Conservation (phyloP, 2,329 filamentous ascomycete species). For the Fusarium abutilonis region DNA sequence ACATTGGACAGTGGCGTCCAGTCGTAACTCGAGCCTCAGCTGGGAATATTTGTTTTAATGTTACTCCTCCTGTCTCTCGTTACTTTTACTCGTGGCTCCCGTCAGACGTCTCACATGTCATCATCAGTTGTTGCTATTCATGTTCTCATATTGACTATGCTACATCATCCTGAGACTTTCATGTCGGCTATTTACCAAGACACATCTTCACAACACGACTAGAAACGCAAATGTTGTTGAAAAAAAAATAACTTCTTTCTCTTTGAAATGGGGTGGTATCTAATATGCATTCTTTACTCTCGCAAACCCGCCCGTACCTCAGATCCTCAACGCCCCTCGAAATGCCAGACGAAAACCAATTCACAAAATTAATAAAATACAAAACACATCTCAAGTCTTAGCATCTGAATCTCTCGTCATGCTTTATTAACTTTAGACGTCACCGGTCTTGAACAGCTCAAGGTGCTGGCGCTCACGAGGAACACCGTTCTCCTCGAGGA, state of each 20-base stretch:
- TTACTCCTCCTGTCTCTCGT: slow-evolving; percentile 19
- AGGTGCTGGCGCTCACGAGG: slow-evolving; percentile 67
- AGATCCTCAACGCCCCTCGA: slow-evolving; percentile 34
- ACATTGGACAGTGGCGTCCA: slow-evolving; percentile 35
- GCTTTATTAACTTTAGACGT: slow-evolving; percentile 25
- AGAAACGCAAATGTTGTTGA: not conserved
- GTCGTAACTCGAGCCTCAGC: slow-evolving; percentile 28
- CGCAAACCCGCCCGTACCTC: slow-evolving; percentile 18
- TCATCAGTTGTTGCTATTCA: slow-evolving; percentile 4
- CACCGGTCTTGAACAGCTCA: slow-evolving; percentile 73
- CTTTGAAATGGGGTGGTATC: slow-evolving; percentile 8
- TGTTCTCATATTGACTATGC: slow-evolving; percentile 6
- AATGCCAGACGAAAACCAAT: slow-evolving; percentile 22
- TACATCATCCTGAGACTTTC: slow-evolving; percentile 1
- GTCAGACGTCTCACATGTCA: slow-evolving; percentile 19
- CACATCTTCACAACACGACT: not conserved
- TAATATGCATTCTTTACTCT: slow-evolving; percentile 27
- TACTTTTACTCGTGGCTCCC: slow-evolving; percentile 32
- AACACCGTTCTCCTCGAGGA: slow-evolving; percentile 66
- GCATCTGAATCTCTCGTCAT: not conserved
- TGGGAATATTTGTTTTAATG: slow-evolving; percentile 6
- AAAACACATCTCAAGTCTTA: not conserved
- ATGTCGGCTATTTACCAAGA: slow-evolving; percentile 21
- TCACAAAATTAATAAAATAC: slow-evolving; percentile 4
- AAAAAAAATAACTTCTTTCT: not conserved